A percentile compares a stretch with the other conserved stretches of the same genome.
Evolutionary conservation across 768 basidiomycete genomes (phyloP).

Genomic region (Russula foetens): DNA sequence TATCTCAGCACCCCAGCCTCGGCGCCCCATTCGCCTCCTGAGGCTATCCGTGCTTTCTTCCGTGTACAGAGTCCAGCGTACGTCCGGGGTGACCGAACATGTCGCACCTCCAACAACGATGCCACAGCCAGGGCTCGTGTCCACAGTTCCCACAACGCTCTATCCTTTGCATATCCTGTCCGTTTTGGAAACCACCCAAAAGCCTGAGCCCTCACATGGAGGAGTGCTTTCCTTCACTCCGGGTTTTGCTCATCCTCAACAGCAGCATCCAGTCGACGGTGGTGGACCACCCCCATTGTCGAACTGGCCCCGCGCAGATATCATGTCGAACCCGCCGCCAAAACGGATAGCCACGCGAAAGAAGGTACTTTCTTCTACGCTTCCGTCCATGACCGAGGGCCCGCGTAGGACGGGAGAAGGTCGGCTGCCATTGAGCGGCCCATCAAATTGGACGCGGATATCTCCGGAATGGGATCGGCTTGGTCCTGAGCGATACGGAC

Average conservation of each 20-base stretch:
- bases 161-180: conserved; percentile 13
- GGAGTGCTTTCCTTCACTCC: neutral
- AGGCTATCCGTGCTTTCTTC: neutral
- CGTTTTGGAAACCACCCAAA: neutral
- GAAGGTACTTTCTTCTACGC: neutral
- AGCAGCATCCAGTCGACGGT: neutral
- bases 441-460: neutral
- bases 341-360: neutral
- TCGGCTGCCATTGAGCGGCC: neutral
- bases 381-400: neutral
- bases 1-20: conserved; percentile 13
- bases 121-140: neutral
- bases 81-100: neutral
- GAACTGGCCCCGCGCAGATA: conserved; percentile 19
- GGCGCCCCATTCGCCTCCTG: conserved; percentile 11
- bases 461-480: neutral
- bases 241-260: neutral
- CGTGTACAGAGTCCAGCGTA: neutral
- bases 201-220: neutral
- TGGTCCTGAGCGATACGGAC: neutral
- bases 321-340: conserved; percentile 12
- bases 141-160: neutral
- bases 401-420: neutral
- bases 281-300: conserved; percentile 10
- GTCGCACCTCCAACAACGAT: neutral